Base-by-base conservation (phyloP, 441 rosid species). In the Populus hybrid region DNA sequence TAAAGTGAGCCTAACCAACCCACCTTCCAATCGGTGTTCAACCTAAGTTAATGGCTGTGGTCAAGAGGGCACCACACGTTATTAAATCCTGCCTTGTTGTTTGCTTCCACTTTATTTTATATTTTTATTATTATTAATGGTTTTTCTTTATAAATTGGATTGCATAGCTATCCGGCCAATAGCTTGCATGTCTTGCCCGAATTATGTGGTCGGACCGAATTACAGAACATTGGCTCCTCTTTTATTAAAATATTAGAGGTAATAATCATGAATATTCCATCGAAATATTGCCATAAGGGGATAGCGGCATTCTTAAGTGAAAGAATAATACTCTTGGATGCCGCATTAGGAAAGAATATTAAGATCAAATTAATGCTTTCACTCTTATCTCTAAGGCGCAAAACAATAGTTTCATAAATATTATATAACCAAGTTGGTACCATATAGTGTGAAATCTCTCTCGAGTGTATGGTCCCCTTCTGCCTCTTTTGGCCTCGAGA, bases 341-440 rank as follows among this genome's bases (percentile, higher is more conserved):
- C 87, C 82, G 79, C 64, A 69, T 82, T 81, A 67, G 89, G 89
- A 86, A 84, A 81, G 69, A 71, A 65, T 42, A 23, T 20, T 26
- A 68, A 30, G 0, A 59, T 70, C n/a, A 72, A 57, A 26, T 81
- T 30, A 30, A 30, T 30, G 67, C 16, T 73, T 28, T 59, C 20
- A 4, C 18, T 57, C 53, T 74, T 74, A 74, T 32, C 46, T 59
- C 63, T 34, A 26, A 11, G 21, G 78, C 32, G 83, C 75, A 38
- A 82, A 81, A 77, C 1, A 81, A 83, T 67, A 73, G 81, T 78
- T 74, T 72, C 50, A 66, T 40, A 50, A 28, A 79, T 67, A 79
- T 71, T 75, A 28, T 81, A 76, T 79, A 26, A 1, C 73, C 81
- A 78, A 78, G 26, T 74, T 72, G 85, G 67, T 21, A 23, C 24